phyloP scores from a whole-genome alignment of 768 basidiomycete genomes.

The Macrolepiota fuliginosa region DNA sequence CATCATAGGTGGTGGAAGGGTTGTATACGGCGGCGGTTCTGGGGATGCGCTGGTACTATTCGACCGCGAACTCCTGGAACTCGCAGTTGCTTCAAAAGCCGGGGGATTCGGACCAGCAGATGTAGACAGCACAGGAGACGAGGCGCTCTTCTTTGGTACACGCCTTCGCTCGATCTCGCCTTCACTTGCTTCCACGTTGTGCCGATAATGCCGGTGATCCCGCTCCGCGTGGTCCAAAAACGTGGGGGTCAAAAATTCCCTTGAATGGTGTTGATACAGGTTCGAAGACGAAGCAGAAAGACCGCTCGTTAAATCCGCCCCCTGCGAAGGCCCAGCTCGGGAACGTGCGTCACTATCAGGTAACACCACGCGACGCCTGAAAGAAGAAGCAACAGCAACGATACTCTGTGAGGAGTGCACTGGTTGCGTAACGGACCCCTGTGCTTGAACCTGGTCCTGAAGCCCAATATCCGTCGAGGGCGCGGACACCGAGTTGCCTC shows the following conservation, averaged over 20 bases:
- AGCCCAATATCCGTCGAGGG: background rate
- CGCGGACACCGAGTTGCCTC: background rate
- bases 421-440: background rate
- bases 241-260: background rate
- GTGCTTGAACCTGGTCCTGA: background rate
- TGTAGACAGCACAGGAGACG: background rate
- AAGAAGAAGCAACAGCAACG: background rate
- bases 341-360: background rate
- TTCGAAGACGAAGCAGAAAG: background rate
- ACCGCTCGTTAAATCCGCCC: background rate
- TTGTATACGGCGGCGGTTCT: slow-evolving; percentile 5
- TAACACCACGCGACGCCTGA: background rate
- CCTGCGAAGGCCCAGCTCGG: background rate
- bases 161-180: background rate
- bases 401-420: background rate
- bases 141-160: slow-evolving; percentile 2
- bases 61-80: background rate
- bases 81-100: background rate
- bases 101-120: background rate
- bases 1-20: slow-evolving; percentile 5
- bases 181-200: background rate
- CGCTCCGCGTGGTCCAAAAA: background rate
- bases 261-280: background rate
- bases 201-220: background rate
- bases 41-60: background rate